Conservation (phyloP, 495 filamentous ascomycete genomes). For the Letharia lupina region DNA sequence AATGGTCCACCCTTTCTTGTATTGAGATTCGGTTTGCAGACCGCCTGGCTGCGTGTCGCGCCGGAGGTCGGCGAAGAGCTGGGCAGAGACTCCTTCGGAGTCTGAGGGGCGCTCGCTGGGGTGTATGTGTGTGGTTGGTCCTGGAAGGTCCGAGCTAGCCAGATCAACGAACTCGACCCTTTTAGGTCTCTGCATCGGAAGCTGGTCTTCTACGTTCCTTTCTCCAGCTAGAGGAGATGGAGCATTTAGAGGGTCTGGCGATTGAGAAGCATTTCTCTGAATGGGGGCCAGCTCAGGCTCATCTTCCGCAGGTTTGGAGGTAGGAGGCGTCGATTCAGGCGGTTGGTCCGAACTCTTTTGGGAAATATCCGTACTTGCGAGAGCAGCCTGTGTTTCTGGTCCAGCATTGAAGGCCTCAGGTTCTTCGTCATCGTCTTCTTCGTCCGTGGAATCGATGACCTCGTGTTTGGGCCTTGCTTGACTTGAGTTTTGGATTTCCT, state of each 20-base stretch:
- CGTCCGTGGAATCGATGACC: constrained; percentile 19
- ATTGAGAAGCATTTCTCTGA: neutral
- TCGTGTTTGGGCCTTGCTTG: neutral
- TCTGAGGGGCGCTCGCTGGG: neutral
- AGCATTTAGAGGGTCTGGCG: neutral
- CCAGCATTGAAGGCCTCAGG: constrained; percentile 9
- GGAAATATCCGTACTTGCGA: neutral
- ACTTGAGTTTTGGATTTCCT: neutral
- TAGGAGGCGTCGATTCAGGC: neutral
- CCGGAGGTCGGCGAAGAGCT: constrained; percentile 14
- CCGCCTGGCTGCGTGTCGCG: constrained; percentile 8
- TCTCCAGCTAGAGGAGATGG: neutral
- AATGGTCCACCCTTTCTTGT: constrained; percentile 21
- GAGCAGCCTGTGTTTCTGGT: constrained; percentile 10
- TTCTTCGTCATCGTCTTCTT: constrained; percentile 12
- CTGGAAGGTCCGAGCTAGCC: neutral
- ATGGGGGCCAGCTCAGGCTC: too few species aligned
- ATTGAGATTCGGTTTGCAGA: constrained; percentile 26
- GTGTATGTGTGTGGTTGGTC: neutral
- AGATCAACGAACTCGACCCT: neutral
- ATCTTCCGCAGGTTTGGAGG: neutral
- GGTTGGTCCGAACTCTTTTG: neutral
- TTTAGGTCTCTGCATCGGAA: neutral
- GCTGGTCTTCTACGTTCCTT: neutral
- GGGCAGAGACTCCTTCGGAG: constrained; percentile 16